Base-by-base conservation (phyloP, 192 early-diverging fungal species). In the Irineochytrium annulatum region DNA sequence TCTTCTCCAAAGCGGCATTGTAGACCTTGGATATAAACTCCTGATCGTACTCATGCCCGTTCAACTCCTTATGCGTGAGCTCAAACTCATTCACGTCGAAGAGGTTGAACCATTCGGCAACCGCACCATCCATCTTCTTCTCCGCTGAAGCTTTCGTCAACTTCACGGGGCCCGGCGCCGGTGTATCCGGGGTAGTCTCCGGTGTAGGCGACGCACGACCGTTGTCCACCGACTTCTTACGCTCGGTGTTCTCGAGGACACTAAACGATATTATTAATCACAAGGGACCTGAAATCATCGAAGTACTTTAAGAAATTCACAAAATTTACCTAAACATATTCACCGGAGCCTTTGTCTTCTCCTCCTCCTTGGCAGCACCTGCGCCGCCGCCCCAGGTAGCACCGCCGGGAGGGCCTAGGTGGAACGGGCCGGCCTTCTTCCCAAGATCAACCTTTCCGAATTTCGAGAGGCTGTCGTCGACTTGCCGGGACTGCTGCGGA, bases 51-150 rank as follows among this genome's bases (percentile, higher is more conserved):
- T 76, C 76, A 60, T 68, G 65, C 53, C 80, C 78, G 41, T 75
- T 77, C 45, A 90, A 68, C 61, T 90, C 90, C 77, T 90, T 82
- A 54, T 88, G 69, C 58, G 86, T 84, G 46, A 71, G 66, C 41
- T 81, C 61, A 29, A 89, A 67, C 71, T 91, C 89, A 17, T 55
- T 58, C 3, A 84, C 77, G 63, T 75, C 71, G 63, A 71, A 72
- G 34, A 86, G 60, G 5, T 72, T 65, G 44, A 81, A 57, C 62
- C 79, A 91, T 72, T 89, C 87, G 46, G 73, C 65, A 22, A 89
- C 52, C 43, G 83, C 74, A 43, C 85, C 81, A 37, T 75, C 67
- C 60, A 80, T 59, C 31, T 78, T 83, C 59, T 58, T 71, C 54
- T 66, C 75, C 37, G 79, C 72, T 66, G 65, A 49, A 8, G 62